Percentiles rank a stretch among this genome's conserved stretches.
Conservation (phyloP, 306 rosid genomes). For the Trifolium subterraneum region DNA sequence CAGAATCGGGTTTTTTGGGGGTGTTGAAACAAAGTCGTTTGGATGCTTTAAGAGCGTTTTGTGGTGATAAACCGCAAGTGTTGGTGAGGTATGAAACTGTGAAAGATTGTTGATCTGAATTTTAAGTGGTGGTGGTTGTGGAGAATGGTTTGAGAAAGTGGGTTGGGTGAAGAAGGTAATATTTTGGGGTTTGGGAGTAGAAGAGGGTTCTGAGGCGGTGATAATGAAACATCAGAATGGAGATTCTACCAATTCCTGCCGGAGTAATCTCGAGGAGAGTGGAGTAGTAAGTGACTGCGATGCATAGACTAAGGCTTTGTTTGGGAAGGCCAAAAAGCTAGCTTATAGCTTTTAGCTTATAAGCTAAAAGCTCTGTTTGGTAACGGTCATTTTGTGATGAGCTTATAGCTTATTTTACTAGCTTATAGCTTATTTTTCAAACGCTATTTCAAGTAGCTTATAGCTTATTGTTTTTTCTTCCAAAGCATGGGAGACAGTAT, state of each 20-base stretch:
- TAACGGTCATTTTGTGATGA: too few species aligned
- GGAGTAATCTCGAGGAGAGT: too few species aligned
- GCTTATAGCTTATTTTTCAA: too few species aligned
- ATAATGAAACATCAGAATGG: background rate
- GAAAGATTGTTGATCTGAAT: constrained; percentile 18
- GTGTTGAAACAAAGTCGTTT: constrained; percentile 27
- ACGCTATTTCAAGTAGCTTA: too few species aligned
- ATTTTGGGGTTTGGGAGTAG: background rate
- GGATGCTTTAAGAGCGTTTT: constrained; percentile 46
- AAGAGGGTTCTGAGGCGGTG: background rate
- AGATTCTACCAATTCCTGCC: background rate
- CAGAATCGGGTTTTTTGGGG: constrained; percentile 41
- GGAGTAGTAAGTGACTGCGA: too few species aligned
- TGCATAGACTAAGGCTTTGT: too few species aligned
- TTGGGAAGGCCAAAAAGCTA: too few species aligned
- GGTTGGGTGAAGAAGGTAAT: background rate
- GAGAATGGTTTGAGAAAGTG: background rate
- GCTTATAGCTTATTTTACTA: too few species aligned
- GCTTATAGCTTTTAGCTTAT: too few species aligned
- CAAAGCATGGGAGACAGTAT: too few species aligned
- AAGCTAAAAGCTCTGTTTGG: too few species aligned
- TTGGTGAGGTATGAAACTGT: constrained; percentile 47
- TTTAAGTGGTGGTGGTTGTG: background rate
- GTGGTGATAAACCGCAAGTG: constrained; percentile 36
- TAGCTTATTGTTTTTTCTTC: too few species aligned